phyloP scores from a whole-genome alignment of 2,329 filamentous ascomycete species.

The Colletotrichum salicis region DNA sequence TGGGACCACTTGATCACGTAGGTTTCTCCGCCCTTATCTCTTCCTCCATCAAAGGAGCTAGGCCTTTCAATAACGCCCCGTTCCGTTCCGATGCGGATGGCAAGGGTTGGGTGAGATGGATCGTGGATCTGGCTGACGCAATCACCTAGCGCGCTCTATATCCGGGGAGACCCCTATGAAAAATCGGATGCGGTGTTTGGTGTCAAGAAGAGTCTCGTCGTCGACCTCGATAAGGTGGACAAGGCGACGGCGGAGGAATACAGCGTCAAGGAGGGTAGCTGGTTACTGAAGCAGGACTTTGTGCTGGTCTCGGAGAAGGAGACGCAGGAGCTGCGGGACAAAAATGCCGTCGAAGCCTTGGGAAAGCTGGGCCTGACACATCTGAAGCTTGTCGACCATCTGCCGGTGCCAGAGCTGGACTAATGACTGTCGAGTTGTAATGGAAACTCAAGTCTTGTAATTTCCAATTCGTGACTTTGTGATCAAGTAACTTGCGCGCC shows the following conservation, averaged over 20 bases:
- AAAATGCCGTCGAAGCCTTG: conserved; percentile 73
- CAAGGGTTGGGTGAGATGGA: background rate
- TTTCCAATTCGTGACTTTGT: background rate
- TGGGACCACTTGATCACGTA: conserved; percentile 87
- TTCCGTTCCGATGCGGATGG: background rate
- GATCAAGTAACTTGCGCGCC: background rate
- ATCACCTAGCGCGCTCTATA: conserved; percentile 73
- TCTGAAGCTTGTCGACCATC: conserved; percentile 79
- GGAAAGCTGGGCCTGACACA: conserved; percentile 69
- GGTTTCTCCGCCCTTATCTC: conserved; percentile 47
- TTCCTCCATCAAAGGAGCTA: background rate
- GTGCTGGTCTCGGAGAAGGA: conserved; percentile 79
- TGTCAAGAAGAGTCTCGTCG: conserved; percentile 82
- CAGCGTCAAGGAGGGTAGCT: conserved; percentile 70
- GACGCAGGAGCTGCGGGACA: conserved; percentile 72
- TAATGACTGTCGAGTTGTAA: conserved; percentile 3
- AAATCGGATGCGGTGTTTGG: conserved; percentile 87
- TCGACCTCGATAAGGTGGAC: conserved; percentile 67
- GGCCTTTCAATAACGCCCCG: background rate
- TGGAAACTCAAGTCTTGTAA: background rate
- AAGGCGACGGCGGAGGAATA: conserved; percentile 69
- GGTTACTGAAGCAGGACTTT: conserved; percentile 78
- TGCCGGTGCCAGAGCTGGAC: conserved; percentile 77
- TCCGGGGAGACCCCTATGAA: conserved; percentile 83
- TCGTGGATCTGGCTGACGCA: background rate